A percentile compares a stretch with the other conserved stretches of the same genome.
Evolutionary conservation across 2,329 filamentous ascomycete genomes (phyloP).

Genomic region (Colletotrichum musicola): DNA sequence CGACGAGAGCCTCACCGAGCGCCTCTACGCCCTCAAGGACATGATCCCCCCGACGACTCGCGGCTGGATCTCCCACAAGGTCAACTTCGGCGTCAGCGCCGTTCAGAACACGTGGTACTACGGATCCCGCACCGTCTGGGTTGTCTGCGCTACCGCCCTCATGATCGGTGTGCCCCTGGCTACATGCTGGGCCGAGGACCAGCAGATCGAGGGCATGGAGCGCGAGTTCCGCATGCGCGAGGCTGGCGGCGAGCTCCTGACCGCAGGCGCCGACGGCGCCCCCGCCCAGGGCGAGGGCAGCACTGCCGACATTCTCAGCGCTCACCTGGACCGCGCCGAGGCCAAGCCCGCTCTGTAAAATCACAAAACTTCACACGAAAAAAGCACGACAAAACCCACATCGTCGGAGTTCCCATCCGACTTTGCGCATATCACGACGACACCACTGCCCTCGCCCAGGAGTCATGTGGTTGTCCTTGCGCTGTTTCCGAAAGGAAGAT

Average conservation of each 20-base stretch:
- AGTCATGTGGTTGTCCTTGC: conserved; percentile 15
- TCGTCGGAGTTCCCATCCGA: background rate
- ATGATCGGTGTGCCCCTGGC: conserved; percentile 94
- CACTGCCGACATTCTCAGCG: conserved; percentile 64
- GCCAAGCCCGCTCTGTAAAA: conserved; percentile 65
- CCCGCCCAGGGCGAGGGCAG: conserved; percentile 46
- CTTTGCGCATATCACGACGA: conserved; percentile 11
- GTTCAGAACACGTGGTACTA: conserved; percentile 70
- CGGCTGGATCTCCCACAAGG: conserved; percentile 73
- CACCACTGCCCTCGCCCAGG: conserved; percentile 12
- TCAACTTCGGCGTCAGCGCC: conserved; percentile 67
- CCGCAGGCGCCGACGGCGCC: conserved; percentile 56
- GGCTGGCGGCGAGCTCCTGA: conserved; percentile 80
- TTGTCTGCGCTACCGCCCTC: conserved; percentile 89
- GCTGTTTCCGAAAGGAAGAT: conserved; percentile 19
- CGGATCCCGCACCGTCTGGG: conserved; percentile 86
- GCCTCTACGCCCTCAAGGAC: conserved; percentile 79
- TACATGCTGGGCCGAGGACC: conserved; percentile 93
- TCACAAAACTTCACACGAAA: background rate
- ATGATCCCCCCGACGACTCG: conserved; percentile 81
- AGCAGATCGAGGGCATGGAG: conserved; percentile 98
- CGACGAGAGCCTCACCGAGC: conserved; percentile 73
- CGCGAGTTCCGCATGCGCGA: conserved; percentile 96
- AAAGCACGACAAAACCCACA: background rate
- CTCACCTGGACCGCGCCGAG: conserved; percentile 60